These are phyloP conservation scores for Suillus discolor DNA, from an alignment of 768 basidiomycete species.

Conservation along the genomic window DNA sequence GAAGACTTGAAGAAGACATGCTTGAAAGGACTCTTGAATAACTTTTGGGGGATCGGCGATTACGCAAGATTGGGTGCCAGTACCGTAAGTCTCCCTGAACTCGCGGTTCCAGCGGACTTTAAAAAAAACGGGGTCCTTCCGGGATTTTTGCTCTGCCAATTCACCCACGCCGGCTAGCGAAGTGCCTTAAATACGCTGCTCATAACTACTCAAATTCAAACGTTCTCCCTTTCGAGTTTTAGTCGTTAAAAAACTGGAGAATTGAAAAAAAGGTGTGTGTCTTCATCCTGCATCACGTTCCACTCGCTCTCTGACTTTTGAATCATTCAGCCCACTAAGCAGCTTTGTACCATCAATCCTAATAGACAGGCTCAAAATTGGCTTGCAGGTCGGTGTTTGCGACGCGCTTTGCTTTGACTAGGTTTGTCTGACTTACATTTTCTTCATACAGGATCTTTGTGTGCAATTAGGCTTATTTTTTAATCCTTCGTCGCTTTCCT, in stretches of 20 bases:
- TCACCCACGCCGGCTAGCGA: conserved; percentile 39
- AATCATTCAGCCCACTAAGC: conserved; percentile 45
- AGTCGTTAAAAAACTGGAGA: conserved; percentile 31
- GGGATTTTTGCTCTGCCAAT: conserved; percentile 32
- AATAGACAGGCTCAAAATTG: conserved; percentile 76
- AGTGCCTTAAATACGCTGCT: conserved; percentile 43
- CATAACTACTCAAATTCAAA: conserved; percentile 30
- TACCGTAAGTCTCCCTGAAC: background rate
- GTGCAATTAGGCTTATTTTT: conserved; percentile 65
- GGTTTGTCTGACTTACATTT: conserved; percentile 26
- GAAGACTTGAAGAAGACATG: background rate
- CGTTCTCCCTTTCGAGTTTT: conserved; percentile 32
- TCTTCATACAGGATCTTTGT: conserved; percentile 53
- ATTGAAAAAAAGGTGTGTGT: conserved; percentile 49
- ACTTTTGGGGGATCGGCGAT: conserved; percentile 24
- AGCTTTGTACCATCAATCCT: conserved; percentile 83
- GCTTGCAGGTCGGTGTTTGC: conserved; percentile 57
- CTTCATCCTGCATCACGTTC: conserved; percentile 19
- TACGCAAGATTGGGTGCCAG: conserved; percentile 21
- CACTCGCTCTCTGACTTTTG: conserved; percentile 18
- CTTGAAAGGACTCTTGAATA: background rate
- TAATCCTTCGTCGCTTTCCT: conserved; percentile 50
- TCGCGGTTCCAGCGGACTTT: conserved; percentile 30
- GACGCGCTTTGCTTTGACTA: conserved; percentile 24
- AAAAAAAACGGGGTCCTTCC: conserved; percentile 38